These are phyloP conservation scores for Balansia obtecta DNA, from an alignment of 2,329 filamentous ascomycete genomes.

Conservation along the genomic window DNA sequence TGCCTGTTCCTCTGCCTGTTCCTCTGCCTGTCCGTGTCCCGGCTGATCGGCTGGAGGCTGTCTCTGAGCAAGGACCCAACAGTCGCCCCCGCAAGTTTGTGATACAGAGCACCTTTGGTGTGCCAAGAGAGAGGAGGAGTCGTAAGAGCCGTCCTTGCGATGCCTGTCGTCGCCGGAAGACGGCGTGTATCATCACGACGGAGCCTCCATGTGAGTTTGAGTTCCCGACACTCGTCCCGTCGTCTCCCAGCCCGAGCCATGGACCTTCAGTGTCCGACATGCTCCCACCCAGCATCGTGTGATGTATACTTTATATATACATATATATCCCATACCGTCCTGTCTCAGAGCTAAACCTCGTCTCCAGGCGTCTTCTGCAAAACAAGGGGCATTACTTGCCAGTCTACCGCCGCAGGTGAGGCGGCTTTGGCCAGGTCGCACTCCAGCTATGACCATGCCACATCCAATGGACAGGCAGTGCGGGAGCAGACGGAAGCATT, in stretches of 20 bases:
- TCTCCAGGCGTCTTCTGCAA: constrained; percentile 22
- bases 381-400: constrained; percentile 19
- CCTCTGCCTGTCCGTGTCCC: background rate
- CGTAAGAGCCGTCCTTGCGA: constrained; percentile 35
- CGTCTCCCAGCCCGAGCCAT: background rate
- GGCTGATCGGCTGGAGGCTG: constrained; percentile 1
- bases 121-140: constrained; percentile 26
- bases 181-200: constrained; percentile 32
- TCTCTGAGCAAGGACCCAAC: constrained; percentile 1
- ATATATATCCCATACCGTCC: too few species aligned
- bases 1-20: background rate
- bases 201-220: constrained; percentile 32
- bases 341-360: background rate
- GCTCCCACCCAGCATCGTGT: background rate
- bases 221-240: constrained; percentile 6
- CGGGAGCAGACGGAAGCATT: background rate
- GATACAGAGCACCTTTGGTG: constrained; percentile 29
- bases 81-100: constrained; percentile 23
- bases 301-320: too few species aligned
- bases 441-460: background rate
- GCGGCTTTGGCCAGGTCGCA: constrained; percentile 1
- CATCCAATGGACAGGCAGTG: background rate
- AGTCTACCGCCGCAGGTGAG: constrained; percentile 15
- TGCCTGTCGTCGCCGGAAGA: constrained; percentile 31
- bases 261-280: background rate